Conservation (phyloP, 164 flowering plant species). For the Sedum album region DNA sequence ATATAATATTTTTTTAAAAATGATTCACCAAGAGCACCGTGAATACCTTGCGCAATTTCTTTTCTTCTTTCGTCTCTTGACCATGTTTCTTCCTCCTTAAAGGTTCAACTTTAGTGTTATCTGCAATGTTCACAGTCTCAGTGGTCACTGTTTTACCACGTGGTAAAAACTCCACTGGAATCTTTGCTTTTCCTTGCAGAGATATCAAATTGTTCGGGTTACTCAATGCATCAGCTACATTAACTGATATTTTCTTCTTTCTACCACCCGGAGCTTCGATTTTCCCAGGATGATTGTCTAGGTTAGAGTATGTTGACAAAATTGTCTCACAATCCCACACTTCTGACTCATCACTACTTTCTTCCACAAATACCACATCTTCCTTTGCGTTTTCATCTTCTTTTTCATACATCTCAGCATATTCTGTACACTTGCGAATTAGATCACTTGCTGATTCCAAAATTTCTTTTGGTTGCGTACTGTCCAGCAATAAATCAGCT, state of each 20-base stretch:
- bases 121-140: slow-evolving; percentile 29
- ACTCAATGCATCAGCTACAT: slow-evolving; percentile 29
- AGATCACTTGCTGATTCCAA: slow-evolving; percentile 45
- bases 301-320: slow-evolving; percentile 78
- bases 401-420: slow-evolving; percentile 64
- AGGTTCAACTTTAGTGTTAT: slow-evolving; percentile 20
- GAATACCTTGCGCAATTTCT: slow-evolving; percentile 89
- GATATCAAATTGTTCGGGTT: slow-evolving; percentile 31
- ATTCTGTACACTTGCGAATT: slow-evolving; percentile 54
- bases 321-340: slow-evolving; percentile 91
- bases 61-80: slow-evolving; percentile 84
- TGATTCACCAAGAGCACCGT: too few species aligned
- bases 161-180: slow-evolving; percentile 78
- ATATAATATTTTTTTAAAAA: too few species aligned
- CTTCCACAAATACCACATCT: slow-evolving; percentile 33
- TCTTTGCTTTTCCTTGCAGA: slow-evolving; percentile 70
- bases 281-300: slow-evolving; percentile 91
- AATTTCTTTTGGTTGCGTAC: slow-evolving; percentile 18
- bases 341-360: slow-evolving; percentile 85
- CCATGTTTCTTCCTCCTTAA: slow-evolving; percentile 40
- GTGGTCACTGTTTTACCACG: slow-evolving; percentile 18
- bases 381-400: slow-evolving; percentile 33
- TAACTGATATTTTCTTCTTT: slow-evolving; percentile 46
- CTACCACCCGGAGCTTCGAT: slow-evolving; percentile 59
- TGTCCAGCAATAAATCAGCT: slow-evolving; percentile 38